phyloP scores from a whole-genome alignment of 2,329 filamentous ascomycete species.

The Fusarium setosum region DNA sequence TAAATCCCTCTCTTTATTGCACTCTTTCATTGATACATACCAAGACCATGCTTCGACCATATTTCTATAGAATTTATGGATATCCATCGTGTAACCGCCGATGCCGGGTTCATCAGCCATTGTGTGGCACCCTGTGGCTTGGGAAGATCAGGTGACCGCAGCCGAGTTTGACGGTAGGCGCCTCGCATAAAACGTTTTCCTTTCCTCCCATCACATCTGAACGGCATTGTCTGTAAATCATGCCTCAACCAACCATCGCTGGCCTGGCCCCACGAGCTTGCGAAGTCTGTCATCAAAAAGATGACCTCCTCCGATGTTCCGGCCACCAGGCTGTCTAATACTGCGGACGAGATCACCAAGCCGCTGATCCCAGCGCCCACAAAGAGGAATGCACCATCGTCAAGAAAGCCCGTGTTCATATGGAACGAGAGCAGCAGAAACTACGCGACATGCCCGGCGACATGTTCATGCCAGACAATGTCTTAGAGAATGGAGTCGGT shows the following conservation, averaged over 20 bases:
- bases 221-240: too few relatives aligned
- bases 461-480: slow-evolving; percentile 40
- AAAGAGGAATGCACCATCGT: slow-evolving; percentile 53
- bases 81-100: too few relatives aligned
- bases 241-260: neutral
- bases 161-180: too few relatives aligned
- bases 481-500: slow-evolving; percentile 53
- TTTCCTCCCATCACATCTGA: too few relatives aligned
- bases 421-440: slow-evolving; percentile 51
- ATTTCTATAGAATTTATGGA: too few relatives aligned
- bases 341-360: slow-evolving; percentile 58
- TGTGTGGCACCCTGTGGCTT: too few relatives aligned
- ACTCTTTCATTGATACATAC: too few relatives aligned
- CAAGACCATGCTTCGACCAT: too few relatives aligned
- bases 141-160: too few relatives aligned
- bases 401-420: slow-evolving; percentile 42
- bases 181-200: too few relatives aligned
- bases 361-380: slow-evolving; percentile 50
- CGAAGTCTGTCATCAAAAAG: slow-evolving; percentile 22
- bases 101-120: too few relatives aligned
- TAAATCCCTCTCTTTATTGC: too few relatives aligned
- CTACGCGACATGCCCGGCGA: slow-evolving; percentile 48
- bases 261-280: slow-evolving; percentile 19
- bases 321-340: slow-evolving; percentile 58
- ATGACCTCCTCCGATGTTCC: slow-evolving; percentile 48